Percentiles rank a stretch among this genome's conserved stretches.
These are phyloP conservation scores for Violaceomyces palustris DNA, from an alignment of 1,284 basidiomycete species.

Conservation along the genomic window DNA sequence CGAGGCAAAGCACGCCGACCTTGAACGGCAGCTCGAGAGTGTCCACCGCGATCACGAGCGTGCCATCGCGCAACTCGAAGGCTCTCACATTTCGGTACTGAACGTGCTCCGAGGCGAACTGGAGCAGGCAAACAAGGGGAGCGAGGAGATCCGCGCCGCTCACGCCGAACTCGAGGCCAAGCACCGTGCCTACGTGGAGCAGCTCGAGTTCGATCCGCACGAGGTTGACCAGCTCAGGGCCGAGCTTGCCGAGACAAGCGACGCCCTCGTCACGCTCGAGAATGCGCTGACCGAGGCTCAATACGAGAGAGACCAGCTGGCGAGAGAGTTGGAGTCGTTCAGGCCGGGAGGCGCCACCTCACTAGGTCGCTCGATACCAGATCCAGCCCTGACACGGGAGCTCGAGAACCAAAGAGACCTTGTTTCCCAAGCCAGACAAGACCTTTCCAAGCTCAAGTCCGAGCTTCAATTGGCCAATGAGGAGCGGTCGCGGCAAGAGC, in stretches of 20 bases:
- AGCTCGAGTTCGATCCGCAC: constrained; percentile 30
- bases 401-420: constrained; percentile 69
- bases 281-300: constrained; percentile 51
- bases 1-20: not conserved
- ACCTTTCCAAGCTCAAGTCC: constrained; percentile 57
- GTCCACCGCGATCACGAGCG: constrained; percentile 6
- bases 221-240: constrained; percentile 66
- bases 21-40: constrained; percentile 2
- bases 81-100: too few species aligned
- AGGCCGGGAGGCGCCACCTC: constrained; percentile 1
- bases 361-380: too few species aligned
- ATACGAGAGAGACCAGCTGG: constrained; percentile 50
- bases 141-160: constrained; percentile 18
- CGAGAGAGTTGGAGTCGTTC: constrained; percentile 42
- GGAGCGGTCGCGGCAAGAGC: constrained; percentile 61
- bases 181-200: constrained; percentile 20
- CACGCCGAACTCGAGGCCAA: constrained; percentile 29
- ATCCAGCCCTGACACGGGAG: constrained; percentile 55
- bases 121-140: constrained; percentile 10
- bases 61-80: constrained; percentile 16
- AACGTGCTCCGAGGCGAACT: constrained; percentile 16
- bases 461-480: constrained; percentile 70
- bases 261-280: constrained; percentile 51
- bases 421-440: constrained; percentile 57
- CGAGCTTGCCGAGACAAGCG: constrained; percentile 51